Percentiles rank a stretch among this genome's conserved stretches.
Evolutionary conservation across 1,284 basidiomycete genomes (phyloP).

Genomic region (Sphagnurus paluster): DNA sequence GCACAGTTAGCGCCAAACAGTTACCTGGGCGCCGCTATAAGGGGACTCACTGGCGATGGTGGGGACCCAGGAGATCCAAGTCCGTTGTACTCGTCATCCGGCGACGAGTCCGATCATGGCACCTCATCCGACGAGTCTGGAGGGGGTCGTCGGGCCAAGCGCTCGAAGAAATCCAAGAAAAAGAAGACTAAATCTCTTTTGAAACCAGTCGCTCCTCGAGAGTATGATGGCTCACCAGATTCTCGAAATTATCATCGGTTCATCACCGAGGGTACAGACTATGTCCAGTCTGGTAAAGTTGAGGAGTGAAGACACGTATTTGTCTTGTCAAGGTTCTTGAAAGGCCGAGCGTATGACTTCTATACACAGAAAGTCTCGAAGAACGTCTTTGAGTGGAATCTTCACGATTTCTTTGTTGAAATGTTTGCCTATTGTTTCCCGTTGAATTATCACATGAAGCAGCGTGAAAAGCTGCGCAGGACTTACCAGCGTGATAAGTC

Average conservation of each 20-base stretch:
- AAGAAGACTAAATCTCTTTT: too few relatives aligned
- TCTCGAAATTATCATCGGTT: constrained; percentile 27
- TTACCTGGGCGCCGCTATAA: too few relatives aligned
- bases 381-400: constrained; percentile 24
- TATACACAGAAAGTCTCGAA: constrained; percentile 34
- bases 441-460: constrained; percentile 26
- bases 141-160: too few relatives aligned
- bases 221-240: constrained; percentile 30
- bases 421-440: constrained; percentile 48
- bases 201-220: too few relatives aligned
- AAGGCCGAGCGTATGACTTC: constrained; percentile 38
- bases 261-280: constrained; percentile 28
- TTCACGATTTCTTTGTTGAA: constrained; percentile 32
- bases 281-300: constrained; percentile 28
- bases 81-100: too few relatives aligned
- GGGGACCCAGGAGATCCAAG: too few relatives aligned
- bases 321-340: constrained; percentile 28
- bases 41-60: too few relatives aligned
- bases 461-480: constrained; percentile 19
- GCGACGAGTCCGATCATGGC: too few relatives aligned
- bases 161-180: too few relatives aligned
- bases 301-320: constrained; percentile 21
- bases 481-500: constrained; percentile 22
- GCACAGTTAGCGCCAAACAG: neutral
- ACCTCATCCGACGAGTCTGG: too few relatives aligned